Evolutionary conservation across 2,329 filamentous ascomycete genomes (phyloP).

Genomic region (Curvularia spicifera): DNA sequence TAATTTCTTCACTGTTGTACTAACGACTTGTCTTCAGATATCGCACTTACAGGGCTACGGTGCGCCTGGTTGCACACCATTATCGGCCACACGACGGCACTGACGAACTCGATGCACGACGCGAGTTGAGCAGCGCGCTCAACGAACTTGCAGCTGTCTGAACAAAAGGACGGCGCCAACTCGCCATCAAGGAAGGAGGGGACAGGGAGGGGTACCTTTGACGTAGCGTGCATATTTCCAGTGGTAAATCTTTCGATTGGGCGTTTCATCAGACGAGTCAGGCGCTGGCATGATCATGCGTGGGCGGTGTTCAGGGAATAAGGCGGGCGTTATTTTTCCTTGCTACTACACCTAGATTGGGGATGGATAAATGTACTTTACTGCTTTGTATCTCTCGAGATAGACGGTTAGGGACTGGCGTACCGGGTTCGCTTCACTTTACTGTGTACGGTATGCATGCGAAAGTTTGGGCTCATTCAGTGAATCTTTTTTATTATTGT

Average conservation of each 20-base stretch:
- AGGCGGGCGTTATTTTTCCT: background rate
- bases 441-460: background rate
- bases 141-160: slow-evolving; percentile 44
- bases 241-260: background rate
- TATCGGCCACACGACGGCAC: slow-evolving; percentile 52
- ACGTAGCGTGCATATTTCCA: slow-evolving; percentile 1
- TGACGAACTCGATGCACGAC: slow-evolving; percentile 53
- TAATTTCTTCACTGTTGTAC: background rate
- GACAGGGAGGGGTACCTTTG: background rate
- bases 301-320: background rate
- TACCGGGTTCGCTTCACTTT: background rate
- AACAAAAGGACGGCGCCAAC: background rate
- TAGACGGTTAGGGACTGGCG: background rate
- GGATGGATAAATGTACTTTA: background rate
- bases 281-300: slow-evolving; percentile 1
- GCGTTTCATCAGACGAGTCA: slow-evolving; percentile 7
- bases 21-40: slow-evolving; percentile 47
- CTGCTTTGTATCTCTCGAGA: background rate
- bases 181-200: background rate
- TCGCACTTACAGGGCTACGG: slow-evolving; percentile 52
- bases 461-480: background rate
- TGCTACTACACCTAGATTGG: too few relatives aligned
- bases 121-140: slow-evolving; percentile 50
- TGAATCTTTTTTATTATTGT: background rate
- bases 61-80: slow-evolving; percentile 53